Conservation (phyloP, 2,329 filamentous ascomycete genomes). For the Boeremia exigua region DNA sequence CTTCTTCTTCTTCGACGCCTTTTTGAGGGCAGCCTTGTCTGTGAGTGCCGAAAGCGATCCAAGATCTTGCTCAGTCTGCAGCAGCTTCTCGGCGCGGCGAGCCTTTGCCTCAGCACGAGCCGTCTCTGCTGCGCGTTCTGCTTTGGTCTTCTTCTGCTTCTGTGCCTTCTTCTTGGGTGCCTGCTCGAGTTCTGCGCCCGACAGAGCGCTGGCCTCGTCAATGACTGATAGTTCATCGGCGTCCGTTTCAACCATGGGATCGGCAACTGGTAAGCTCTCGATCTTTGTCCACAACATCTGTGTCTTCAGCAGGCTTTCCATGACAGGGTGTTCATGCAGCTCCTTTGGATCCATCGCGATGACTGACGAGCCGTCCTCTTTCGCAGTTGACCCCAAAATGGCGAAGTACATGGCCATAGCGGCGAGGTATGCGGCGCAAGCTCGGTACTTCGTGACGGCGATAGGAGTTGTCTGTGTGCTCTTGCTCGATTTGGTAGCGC, state of each 20-base stretch:
- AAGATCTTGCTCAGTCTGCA: slow-evolving; percentile 71
- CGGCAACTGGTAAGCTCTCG: slow-evolving; percentile 66
- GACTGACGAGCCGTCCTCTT: slow-evolving; percentile 56
- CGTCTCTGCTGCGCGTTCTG: slow-evolving; percentile 58
- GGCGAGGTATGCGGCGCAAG: slow-evolving; percentile 84
- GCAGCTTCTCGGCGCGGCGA: slow-evolving; percentile 60
- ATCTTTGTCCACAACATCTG: slow-evolving; percentile 80
- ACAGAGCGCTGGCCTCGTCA: slow-evolving; percentile 39
- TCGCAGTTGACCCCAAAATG: slow-evolving; percentile 80
- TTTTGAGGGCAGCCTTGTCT: slow-evolving; percentile 54
- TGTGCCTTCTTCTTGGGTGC: slow-evolving; percentile 42
- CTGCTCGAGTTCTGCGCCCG: slow-evolving; percentile 43
- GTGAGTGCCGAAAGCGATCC: slow-evolving; percentile 73
- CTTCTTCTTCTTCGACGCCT: slow-evolving; percentile 54
- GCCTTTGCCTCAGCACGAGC: slow-evolving; percentile 62
- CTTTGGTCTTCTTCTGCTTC: slow-evolving; percentile 55
- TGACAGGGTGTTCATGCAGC: slow-evolving; percentile 87
- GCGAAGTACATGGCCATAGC: slow-evolving; percentile 93
- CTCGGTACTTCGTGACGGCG: slow-evolving; percentile 71
- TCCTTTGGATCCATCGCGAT: slow-evolving; percentile 76
- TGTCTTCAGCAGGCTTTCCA: slow-evolving; percentile 82
- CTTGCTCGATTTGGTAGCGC: slow-evolving; percentile 31
- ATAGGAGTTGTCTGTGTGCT: slow-evolving; percentile 33
- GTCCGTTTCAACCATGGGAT: slow-evolving; percentile 47
- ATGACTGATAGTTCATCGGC: slow-evolving; percentile 45